Base-by-base conservation (phyloP, 176 grass and related monocot genomes). In the Oryza officinalis region DNA sequence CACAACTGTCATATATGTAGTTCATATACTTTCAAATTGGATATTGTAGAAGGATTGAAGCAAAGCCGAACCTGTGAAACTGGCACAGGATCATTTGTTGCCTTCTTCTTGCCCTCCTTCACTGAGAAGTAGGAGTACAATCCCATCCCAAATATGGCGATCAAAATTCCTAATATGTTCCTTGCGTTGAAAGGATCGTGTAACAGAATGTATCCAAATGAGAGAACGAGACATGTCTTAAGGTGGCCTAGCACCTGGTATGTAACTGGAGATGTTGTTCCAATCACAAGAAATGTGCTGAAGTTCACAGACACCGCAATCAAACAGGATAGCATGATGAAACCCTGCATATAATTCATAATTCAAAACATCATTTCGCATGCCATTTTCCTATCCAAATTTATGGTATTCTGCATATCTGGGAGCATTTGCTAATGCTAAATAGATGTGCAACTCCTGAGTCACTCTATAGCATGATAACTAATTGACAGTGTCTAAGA, bases 211-310 rank as follows among this genome's bases (percentile, higher is more conserved):
- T 96, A 99, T 63, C 97, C 97, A 87, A 99, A 94, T n/a, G 97
- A 96, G 59, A 99, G 93, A 74, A 99, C 84, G 20, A 99, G 85
- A 15, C 97, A 99, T 79, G 97, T 99, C 88, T 99, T 99, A 25
- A 99, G 97, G 87, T 99, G 97, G 52, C 97, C 97, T 67, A 99
- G 93, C 71, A 99, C 97, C 69, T 99, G 97, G 81, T 99, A 99
- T 22, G 97, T 99, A 46, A 99, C 93, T 69, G 97, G 97, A 13
- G 97, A 99, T 27, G 97, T 99, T 13, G 93, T 96, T 44, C 97
- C 97, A 60, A 99, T 99, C 44, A 99, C 97, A 67, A 99, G 87
- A 80, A 99, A 99, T 44, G 97, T 99, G 81, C 93, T 96, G 88
- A 99, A 96, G 93, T 99, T 99, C 47, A 99, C 97, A 11, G 93